These are phyloP conservation scores for Coemansia sp. DNA, from an alignment of 192 early-diverging fungal species.

Conservation along the genomic window DNA sequence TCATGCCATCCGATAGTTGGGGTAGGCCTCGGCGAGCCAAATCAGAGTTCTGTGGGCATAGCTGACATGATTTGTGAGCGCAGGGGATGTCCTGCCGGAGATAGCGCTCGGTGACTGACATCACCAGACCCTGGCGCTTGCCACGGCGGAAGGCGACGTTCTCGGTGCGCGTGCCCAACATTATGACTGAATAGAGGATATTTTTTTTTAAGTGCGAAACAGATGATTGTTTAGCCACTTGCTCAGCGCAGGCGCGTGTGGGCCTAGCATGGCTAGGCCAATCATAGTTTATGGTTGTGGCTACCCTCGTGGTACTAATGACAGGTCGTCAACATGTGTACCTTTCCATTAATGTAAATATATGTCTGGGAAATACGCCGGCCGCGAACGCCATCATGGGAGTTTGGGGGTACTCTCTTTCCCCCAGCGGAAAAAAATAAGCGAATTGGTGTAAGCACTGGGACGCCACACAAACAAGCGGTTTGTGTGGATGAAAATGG, in stretches of 20 bases:
- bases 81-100: slow-evolving; percentile 42
- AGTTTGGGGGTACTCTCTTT: not conserved
- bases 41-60: slow-evolving; percentile 25
- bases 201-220: not conserved
- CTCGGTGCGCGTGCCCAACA: slow-evolving; percentile 36
- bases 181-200: slow-evolving; percentile 2
- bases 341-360: not conserved
- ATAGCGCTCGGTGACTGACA: slow-evolving; percentile 50
- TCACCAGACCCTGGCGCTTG: slow-evolving; percentile 52
- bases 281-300: slow-evolving; percentile 21
- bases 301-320: not conserved
- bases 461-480: not conserved
- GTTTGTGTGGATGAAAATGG: not conserved
- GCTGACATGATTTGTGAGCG: slow-evolving; percentile 17
- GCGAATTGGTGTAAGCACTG: not conserved
- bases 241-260: not conserved
- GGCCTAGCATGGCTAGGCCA: slow-evolving; percentile 4
- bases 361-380: not conserved
- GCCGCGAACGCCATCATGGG: not conserved
- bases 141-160: slow-evolving; percentile 44
- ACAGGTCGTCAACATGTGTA: not conserved
- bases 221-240: not conserved
- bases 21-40: slow-evolving; percentile 22
- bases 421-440: not conserved
- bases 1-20: slow-evolving; percentile 21